These are phyloP conservation scores for Microcyclospora tardicrescens DNA, from an alignment of 2,329 filamentous ascomycete species.

Conservation along the genomic window DNA sequence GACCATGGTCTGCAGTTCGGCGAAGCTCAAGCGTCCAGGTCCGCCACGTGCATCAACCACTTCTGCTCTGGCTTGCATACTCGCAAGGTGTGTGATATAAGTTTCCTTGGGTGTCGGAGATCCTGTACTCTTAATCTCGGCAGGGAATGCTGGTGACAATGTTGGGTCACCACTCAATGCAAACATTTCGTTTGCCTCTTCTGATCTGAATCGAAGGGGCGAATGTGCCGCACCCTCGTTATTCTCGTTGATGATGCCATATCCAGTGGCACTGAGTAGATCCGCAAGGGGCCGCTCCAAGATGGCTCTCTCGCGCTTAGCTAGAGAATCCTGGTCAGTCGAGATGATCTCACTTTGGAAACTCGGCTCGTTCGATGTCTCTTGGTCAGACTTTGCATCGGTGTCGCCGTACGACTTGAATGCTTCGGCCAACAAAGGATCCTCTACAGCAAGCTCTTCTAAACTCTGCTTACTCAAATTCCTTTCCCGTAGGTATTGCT, in stretches of 20 bases:
- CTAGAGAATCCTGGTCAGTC: conserved; percentile 19
- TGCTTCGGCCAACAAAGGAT: conserved; percentile 17
- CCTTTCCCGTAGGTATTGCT: conserved; percentile 8
- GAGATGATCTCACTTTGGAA: conserved; percentile 21
- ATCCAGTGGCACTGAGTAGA: conserved; percentile 30
- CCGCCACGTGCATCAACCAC: conserved; percentile 63
- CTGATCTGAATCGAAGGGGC: too few relatives aligned
- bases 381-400: conserved; percentile 1
- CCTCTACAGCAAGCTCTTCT: conserved; percentile 19
- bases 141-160: too few relatives aligned
- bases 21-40: conserved; percentile 60
- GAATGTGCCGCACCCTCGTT: too few relatives aligned
- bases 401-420: conserved; percentile 1
- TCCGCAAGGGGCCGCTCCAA: conserved; percentile 29
- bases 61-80: conserved; percentile 51
- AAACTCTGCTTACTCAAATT: too few relatives aligned
- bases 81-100: conserved; percentile 31
- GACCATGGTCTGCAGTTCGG: conserved; percentile 68
- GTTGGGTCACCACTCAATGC: too few relatives aligned
- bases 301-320: conserved; percentile 19
- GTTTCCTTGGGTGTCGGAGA: too few relatives aligned
- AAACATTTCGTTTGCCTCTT: too few relatives aligned
- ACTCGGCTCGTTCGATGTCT: conserved; percentile 13
- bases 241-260: conserved; percentile 15
- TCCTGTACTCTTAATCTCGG: too few relatives aligned